Percentiles rank a stretch among this genome's conserved stretches.
phyloP scores from a whole-genome alignment of 192 early-diverging fungal genomes.

The Coemansia aciculifera region DNA sequence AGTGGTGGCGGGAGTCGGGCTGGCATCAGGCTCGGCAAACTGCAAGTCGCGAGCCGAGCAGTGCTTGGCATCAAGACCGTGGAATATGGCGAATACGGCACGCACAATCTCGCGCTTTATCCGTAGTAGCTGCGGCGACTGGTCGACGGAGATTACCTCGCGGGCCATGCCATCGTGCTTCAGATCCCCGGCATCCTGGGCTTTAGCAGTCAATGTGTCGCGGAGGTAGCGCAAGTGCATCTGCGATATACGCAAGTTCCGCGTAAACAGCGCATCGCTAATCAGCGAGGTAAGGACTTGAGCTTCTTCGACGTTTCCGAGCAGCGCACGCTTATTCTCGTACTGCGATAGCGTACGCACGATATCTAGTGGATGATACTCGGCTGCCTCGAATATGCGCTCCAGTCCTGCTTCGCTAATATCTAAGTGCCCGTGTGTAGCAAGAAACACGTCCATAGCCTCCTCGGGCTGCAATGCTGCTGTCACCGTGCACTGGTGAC shows the following conservation, averaged over 20 bases:
- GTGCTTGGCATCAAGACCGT: constrained; percentile 16
- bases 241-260: constrained; percentile 13
- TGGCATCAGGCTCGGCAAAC: constrained; percentile 14
- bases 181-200: neutral
- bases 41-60: constrained; percentile 20
- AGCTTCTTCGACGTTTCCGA: neutral
- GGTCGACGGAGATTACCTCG: neutral
- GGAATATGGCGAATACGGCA: constrained; percentile 22
- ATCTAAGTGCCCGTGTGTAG: constrained; percentile 5
- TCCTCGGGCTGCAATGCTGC: constrained; percentile 5
- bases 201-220: neutral
- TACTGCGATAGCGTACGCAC: constrained; percentile 6
- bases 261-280: constrained; percentile 7
- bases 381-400: constrained; percentile 12
- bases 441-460: constrained; percentile 18
- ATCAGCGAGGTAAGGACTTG: neutral
- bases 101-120: constrained; percentile 12
- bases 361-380: constrained; percentile 25
- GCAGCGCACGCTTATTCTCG: neutral
- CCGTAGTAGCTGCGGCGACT: constrained; percentile 9
- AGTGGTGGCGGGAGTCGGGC: neutral
- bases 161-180: neutral
- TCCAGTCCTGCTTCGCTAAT: constrained; percentile 8
- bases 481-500: constrained; percentile 13
- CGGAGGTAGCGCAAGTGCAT: constrained; percentile 30